Evolutionary conservation across 176 grass and related monocot species (phyloP).

Genomic region (Triticum dicoccoides): DNA sequence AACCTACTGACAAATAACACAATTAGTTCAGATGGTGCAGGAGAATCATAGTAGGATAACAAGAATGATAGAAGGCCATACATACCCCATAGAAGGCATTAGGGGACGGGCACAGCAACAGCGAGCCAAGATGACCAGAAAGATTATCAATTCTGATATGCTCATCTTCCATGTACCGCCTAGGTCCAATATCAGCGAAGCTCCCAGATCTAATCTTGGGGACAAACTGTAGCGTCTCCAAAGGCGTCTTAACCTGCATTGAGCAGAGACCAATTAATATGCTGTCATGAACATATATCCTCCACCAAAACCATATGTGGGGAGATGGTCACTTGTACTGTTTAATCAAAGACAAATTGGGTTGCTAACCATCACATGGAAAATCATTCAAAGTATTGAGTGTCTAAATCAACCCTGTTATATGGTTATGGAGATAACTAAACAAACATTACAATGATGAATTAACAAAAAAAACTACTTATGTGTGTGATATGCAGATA

Average conservation of each 20-base stretch:
- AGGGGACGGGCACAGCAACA: slow-evolving; percentile 53
- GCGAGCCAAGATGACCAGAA: slow-evolving; percentile 57
- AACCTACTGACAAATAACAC: slow-evolving; percentile 35
- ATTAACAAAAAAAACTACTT: background rate
- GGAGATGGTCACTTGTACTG: background rate
- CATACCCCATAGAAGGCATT: slow-evolving; percentile 88
- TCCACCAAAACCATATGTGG: background rate
- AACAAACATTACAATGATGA: background rate
- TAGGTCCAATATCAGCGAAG: slow-evolving; percentile 77
- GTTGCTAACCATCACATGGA: background rate
- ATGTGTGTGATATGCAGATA: background rate
- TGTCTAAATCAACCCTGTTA: background rate
- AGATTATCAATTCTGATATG: slow-evolving; percentile 89
- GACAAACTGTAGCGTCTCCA: slow-evolving; percentile 38
- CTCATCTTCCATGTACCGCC: slow-evolving; percentile 88
- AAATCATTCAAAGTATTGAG: background rate
- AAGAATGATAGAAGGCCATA: background rate
- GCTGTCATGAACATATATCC: background rate
- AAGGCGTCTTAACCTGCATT: slow-evolving; percentile 45
- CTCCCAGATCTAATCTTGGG: slow-evolving; percentile 79
- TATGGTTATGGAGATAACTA: background rate
- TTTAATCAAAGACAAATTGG: background rate
- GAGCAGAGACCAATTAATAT: slow-evolving; percentile 24
- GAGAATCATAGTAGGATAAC: background rate
- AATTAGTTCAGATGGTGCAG: slow-evolving; percentile 11